Evolutionary conservation across 257 asterid genomes (phyloP), one percentile per base, ranked within the genome.

Genomic region (Solanum appendiculatum): DNA sequence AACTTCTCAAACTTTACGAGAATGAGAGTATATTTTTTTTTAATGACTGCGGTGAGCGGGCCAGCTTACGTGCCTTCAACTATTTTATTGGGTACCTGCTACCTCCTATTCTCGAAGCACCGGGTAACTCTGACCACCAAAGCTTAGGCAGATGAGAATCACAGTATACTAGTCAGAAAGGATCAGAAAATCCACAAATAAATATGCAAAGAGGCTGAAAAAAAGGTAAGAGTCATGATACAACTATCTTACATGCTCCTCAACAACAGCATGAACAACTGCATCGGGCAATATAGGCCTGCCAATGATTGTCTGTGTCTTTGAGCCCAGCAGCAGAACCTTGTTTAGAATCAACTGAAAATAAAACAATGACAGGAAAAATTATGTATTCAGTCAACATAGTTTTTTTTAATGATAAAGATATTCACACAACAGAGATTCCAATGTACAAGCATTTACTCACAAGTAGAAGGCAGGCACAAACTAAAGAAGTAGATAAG

Each of bases 181-280:
- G 51, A 78, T 46, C 3, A 15, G 39, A 44, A 27, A 78, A 44
- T 4, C 23, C 66, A 80, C 85, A 80, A 46, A 18, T 29, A 15
- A 46, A 29, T 29, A 74, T 85, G 36, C 74, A 64, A 83, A 13
- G 14, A 31, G 70, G 77, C 23, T 63, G 15, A 42, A 33, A 36
- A 29, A 34, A 36, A 81, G 85, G 81, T 31, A 82, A 72, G 58
- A 48, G 36, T 48, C 72, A 37, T 27, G 73, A 85, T 83, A 77
- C 44, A 85, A 29, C 25, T 34, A 75, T 91, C 99, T 92, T 94
- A 95, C 99, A 87, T 95, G 99, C 92, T 97, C 99, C 94, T 97
- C 99, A 11, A 97, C 99, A 86, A 95, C 97, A 89, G 98, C 98
- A 91, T 95, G 97, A 88, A 95, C 99, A 90, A 95, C 92, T 46